Evolutionary conservation across 345 rosid genomes (phyloP), one percentile per base, ranked within the genome.

Genomic region (Atalantia buxifolia): DNA sequence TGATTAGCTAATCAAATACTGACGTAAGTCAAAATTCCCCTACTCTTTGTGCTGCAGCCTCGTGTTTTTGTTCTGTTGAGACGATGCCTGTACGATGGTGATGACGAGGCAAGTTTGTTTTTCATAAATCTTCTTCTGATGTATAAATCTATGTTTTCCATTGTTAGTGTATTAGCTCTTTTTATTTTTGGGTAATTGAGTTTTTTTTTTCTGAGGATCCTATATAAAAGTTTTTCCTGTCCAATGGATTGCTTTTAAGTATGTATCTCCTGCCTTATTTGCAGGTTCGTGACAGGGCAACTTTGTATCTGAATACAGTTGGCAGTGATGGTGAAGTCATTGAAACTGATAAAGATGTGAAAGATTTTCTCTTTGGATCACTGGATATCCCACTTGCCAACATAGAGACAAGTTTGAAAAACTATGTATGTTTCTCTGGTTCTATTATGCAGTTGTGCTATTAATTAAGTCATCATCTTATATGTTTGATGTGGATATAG

Each of bases 241-340:
- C 71, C 31, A 33, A 31, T 55, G 3, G 8, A 18, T 56, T 36
- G 74, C 7, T 66, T 45, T 65, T 70, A 48, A 33, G 30, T 8
- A 7, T 5, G 22, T 53, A n/a, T 78, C 66, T 62, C 30, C 25
- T 50, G 22, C 48, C 66, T 66, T 57, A 13, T 80, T 71, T 81
- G 40, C 86, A 96, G 99, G 98, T 96, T 76, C 98, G 98, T 81
- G 99, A 96, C 82, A 89, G 99, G 82, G 98, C 99, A 76, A 96
- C 99, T 53, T 89, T 96, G 45, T 96, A 89, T 88, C 84, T 96
- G 74, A 92, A 90, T 78, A 89, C 91, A 57, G 89, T 96, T 85
- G 94, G 91, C 61, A 89, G 87, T 67, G 92, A 92, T 78, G 94
- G 84, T 80, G 71, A 86, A 77, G 90, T 81, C 66, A 85, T 84